Conservation (phyloP, 371 early-diverging fungal genomes). For the Rhizopus microsporus region DNA sequence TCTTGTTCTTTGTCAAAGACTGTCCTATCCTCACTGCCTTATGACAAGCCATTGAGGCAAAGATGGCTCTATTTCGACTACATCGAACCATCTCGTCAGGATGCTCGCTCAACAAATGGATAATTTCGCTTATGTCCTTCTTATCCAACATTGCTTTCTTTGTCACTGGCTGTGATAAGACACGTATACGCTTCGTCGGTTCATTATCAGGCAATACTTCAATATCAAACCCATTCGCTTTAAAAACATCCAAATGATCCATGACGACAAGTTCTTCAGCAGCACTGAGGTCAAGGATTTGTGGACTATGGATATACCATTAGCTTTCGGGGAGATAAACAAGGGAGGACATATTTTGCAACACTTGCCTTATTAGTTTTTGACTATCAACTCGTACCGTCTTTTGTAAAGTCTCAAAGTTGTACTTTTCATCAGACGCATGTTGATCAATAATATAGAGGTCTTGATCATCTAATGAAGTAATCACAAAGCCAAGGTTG, state of each 20-base stretch:
- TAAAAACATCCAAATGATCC: constrained; percentile 71
- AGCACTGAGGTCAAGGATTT: constrained; percentile 67
- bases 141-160: constrained; percentile 65
- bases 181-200: constrained; percentile 64
- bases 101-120: constrained; percentile 46
- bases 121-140: constrained; percentile 71
- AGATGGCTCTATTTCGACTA: constrained; percentile 62
- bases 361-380: constrained; percentile 29
- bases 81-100: constrained; percentile 65
- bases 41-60: constrained; percentile 81
- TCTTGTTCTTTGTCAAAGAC: constrained; percentile 62
- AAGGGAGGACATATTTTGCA: neutral
- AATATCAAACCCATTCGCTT: constrained; percentile 81
- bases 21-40: constrained; percentile 83
- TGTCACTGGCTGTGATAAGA: constrained; percentile 69
- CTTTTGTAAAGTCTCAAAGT: constrained; percentile 83
- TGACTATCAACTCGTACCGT: constrained; percentile 71
- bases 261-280: constrained; percentile 81
- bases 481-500: constrained; percentile 98
- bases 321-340: neutral
- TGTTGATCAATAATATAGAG: constrained; percentile 98
- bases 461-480: constrained; percentile 59
- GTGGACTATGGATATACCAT: constrained; percentile 27
- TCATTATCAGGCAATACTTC: constrained; percentile 53
- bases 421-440: constrained; percentile 98